Conservation (phyloP, 495 filamentous ascomycete genomes). For the Xanthoparmelia taractica region DNA sequence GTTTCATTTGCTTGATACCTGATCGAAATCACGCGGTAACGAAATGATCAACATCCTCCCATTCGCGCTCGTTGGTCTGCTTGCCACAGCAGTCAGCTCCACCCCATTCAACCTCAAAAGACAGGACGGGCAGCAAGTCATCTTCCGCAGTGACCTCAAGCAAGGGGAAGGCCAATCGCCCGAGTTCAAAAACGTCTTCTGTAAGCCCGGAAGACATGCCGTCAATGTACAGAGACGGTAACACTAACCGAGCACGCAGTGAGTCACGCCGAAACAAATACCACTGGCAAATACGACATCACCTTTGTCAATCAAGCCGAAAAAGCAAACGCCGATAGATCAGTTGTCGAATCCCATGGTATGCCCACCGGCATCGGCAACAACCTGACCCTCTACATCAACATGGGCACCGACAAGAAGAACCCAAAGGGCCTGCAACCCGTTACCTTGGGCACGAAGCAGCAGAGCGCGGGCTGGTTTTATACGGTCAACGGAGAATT, state of each 20-base stretch:
- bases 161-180: slow-evolving; percentile 1
- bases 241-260: background rate
- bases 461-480: background rate
- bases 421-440: background rate
- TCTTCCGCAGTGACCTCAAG: background rate
- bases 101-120: background rate
- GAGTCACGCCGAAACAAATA: background rate
- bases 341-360: background rate
- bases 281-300: background rate
- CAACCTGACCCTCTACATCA: background rate
- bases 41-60: background rate
- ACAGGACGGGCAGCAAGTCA: background rate
- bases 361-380: background rate
- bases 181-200: background rate
- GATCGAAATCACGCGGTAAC: too few relatives aligned
- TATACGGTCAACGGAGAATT: background rate
- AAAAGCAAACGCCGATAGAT: background rate
- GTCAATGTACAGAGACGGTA: background rate
- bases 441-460: background rate
- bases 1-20: too few relatives aligned
- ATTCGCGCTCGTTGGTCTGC: background rate
- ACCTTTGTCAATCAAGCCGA: background rate
- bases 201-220: background rate
- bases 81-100: background rate
- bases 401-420: background rate